phyloP scores from a whole-genome alignment of 2,329 filamentous ascomycete species.

The Penicillium freii region DNA sequence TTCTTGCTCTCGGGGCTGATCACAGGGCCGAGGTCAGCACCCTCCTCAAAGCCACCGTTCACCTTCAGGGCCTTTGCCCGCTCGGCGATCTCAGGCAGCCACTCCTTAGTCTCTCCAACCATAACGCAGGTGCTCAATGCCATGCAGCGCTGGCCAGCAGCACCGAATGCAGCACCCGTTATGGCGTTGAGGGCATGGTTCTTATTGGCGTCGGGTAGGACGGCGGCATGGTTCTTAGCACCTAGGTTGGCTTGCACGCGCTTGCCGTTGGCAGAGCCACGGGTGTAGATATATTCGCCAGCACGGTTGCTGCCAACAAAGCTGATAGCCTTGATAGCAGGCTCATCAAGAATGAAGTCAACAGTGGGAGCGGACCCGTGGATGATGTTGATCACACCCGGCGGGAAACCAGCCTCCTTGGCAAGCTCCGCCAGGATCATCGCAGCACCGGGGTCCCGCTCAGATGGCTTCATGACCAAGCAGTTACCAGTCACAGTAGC shows the following conservation, averaged over 20 bases:
- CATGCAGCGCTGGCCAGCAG: constrained; percentile 69
- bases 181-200: constrained; percentile 66
- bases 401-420: constrained; percentile 63
- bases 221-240: constrained; percentile 68
- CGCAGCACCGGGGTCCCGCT: constrained; percentile 63
- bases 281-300: constrained; percentile 66
- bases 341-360: constrained; percentile 68
- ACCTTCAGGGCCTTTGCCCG: constrained; percentile 60
- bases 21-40: constrained; percentile 63
- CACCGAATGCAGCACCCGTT: constrained; percentile 65
- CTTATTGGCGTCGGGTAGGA: constrained; percentile 68
- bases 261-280: constrained; percentile 68
- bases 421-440: constrained; percentile 66
- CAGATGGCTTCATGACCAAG: constrained; percentile 64
- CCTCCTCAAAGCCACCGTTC: constrained; percentile 63
- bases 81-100: constrained; percentile 63
- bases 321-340: constrained; percentile 66
- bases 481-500: constrained; percentile 65
- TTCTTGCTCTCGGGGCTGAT: constrained; percentile 63
- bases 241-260: constrained; percentile 68
- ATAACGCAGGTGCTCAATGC: constrained; percentile 64
- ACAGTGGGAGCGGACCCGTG: constrained; percentile 65
- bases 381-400: constrained; percentile 65
- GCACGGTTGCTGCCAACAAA: constrained; percentile 68
- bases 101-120: constrained; percentile 64